Base-by-base conservation (phyloP, 108 stramenopile species). In the Skeletonema costatum region DNA sequence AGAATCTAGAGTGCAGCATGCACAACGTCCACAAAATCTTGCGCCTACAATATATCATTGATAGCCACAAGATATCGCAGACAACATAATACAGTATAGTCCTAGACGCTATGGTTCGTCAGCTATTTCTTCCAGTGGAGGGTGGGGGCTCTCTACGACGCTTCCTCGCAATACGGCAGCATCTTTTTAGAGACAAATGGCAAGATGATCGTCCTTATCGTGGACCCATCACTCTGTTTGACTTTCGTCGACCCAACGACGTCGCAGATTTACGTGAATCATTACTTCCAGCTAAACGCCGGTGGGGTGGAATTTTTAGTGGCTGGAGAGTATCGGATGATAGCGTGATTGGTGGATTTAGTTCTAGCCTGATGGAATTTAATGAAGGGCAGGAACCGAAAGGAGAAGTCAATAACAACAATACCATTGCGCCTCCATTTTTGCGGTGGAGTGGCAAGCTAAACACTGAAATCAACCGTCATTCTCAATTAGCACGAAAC, bases 271-370 rank as follows among this genome's bases (percentile, higher is more conserved):
- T 92, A 10, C 73, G 71, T 3, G 70, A 75, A 60, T 66, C 81
- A 21, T 44, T 82, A 5, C 35, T 29, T 33, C 25, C 73, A 17
- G 36, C 33, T 10, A 64, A 30, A 29, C 62, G 60, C 11, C 63
- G 59, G 33, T 5, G 17, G 39, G 64, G 74, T 11, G 68, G 62
- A 29, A 33, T 76, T 2, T 82, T 60, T 25, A 25, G 66, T 2
- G 89, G 88, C 8, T 95, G 94, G 94, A 86, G 90, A 74, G 84
- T 87, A 35, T 88, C 89, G 14, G 92, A 95, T 70, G 94, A 95
- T 75, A 83, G 86, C 1, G 88, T 92, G 39, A 95, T 95, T 80
- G 94, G 90, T 17, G 94, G 94, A 10, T 93, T 31, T 30, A 78
- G 82, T 32, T 69, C 42, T 1, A 77, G 80, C 39, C 33, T 63